These are phyloP conservation scores for Calocybe indica DNA, from an alignment of 768 basidiomycete genomes.

Conservation along the genomic window DNA sequence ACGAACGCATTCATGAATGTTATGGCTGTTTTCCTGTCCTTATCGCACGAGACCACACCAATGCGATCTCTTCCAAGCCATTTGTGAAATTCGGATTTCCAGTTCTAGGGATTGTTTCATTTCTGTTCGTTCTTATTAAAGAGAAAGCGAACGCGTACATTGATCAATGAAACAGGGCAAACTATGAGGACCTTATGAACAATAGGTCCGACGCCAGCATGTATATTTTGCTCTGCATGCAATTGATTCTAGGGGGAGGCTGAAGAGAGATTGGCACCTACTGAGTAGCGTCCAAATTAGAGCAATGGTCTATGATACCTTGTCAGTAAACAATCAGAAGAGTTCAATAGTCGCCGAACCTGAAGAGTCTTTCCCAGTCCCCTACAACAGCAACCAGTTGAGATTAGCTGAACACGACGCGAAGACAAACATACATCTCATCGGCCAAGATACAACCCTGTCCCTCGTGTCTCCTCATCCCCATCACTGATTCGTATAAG, in stretches of 20 bases:
- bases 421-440: conserved; percentile 61
- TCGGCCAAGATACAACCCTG: conserved; percentile 96
- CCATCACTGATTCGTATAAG: conserved; percentile 96
- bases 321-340: not conserved
- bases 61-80: conserved; percentile 65
- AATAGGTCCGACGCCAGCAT: conserved; percentile 44
- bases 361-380: conserved; percentile 96
- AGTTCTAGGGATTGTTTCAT: conserved; percentile 52
- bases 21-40: conserved; percentile 46
- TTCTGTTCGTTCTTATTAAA: too few species aligned
- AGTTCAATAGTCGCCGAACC: conserved; percentile 24
- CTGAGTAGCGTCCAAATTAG: conserved; percentile 91
- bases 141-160: conserved; percentile 33
- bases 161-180: conserved; percentile 88
- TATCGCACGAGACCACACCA: conserved; percentile 40
- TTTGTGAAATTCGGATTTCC: conserved; percentile 93
- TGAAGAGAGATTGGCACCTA: conserved; percentile 27
- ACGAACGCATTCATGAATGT: conserved; percentile 72
- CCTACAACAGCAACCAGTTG: conserved; percentile 32
- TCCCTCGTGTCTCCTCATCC: conserved; percentile 83
- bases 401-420: conserved; percentile 4
- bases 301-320: conserved; percentile 65
- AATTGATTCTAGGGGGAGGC: not conserved
- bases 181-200: conserved; percentile 87
- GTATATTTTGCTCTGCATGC: conserved; percentile 77